Evolutionary conservation across 257 asterid species (phyloP).

Genomic region (Penstemon eatonii): DNA sequence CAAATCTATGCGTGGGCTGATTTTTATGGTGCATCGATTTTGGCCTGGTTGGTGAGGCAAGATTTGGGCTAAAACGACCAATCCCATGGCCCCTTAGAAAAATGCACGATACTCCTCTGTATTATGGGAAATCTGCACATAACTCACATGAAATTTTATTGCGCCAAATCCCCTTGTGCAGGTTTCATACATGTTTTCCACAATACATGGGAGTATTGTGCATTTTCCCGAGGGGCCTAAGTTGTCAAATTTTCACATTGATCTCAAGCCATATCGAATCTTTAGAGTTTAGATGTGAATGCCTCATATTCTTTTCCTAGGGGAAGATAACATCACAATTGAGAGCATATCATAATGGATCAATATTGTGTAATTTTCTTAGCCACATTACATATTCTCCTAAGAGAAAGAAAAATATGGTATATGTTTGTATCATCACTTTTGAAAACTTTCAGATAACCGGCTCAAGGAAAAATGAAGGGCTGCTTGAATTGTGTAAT

Average conservation of each 20-base stretch:
- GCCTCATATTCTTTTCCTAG: neutral
- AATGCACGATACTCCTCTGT: too few species aligned
- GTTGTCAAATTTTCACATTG: too few species aligned
- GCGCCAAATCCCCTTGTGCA: neutral
- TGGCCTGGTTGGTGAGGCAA: too few species aligned
- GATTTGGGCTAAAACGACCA: too few species aligned
- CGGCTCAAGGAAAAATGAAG: conserved; percentile 18
- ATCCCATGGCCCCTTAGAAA: too few species aligned
- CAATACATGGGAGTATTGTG: neutral
- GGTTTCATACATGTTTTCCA: neutral
- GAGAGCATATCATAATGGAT: too few species aligned
- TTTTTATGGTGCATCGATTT: too few species aligned
- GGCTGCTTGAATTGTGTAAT: neutral
- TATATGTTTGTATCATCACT: neutral
- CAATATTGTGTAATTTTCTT: neutral
- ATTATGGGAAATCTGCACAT: too few species aligned
- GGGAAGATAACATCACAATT: neutral
- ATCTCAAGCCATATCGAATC: too few species aligned
- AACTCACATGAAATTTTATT: neutral
- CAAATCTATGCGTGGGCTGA: too few species aligned
- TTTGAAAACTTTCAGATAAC: conserved; percentile 13
- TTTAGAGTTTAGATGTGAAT: too few species aligned
- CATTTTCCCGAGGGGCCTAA: neutral
- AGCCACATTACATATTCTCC: neutral
- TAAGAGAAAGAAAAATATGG: neutral